Base-by-base conservation (phyloP, 805 yeast species). In the Candida oleophila region DNA sequence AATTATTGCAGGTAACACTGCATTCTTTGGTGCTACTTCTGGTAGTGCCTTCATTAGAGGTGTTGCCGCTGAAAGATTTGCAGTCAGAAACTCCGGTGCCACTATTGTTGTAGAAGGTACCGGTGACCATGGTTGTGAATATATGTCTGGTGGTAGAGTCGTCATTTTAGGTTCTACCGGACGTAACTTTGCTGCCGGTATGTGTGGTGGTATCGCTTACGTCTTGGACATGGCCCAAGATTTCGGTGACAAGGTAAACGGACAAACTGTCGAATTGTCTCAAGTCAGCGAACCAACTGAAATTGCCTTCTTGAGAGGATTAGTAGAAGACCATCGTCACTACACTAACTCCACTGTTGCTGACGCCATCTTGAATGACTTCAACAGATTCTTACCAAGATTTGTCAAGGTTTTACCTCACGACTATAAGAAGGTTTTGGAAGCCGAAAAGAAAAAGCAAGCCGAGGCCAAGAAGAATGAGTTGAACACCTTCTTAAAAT, bases 71-170 rank as follows among this genome's bases (percentile, higher is more conserved):
- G 99, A 92, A 76, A 84, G 99, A 69, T 92, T 92, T 67, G 96
- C 96, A 16, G 99, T 92, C 49, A 87, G 99, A 76, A 92, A 92
- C 80, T 94, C 98, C 25, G 99, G 99, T 69, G 98, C 98, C 38
- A 86, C 86, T 46, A 94, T 96, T 53, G 97, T 94, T 51, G 90
- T 89, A 55, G 99, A 92, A 71, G 97, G 96, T 62, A 85, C 88
- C 53, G 99, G 99, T 74, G 97, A 92, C 68, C 97, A 92, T 67
- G 99, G 99, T 44, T 92, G 97, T 74, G 99, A 92, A 73, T 92
- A 92, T 73, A 92, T 92, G 99, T 91, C 98, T 57, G 98, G 99
- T 67, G 99, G 99, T 65, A 83, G 98, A 60, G 96, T 94, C 51
- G 89, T 92, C 62, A 90, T 92, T 41, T 79, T 92, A 56, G 96